These are phyloP conservation scores for Kazachstania taianensis DNA, from an alignment of 805 yeast species.

Conservation along the genomic window DNA sequence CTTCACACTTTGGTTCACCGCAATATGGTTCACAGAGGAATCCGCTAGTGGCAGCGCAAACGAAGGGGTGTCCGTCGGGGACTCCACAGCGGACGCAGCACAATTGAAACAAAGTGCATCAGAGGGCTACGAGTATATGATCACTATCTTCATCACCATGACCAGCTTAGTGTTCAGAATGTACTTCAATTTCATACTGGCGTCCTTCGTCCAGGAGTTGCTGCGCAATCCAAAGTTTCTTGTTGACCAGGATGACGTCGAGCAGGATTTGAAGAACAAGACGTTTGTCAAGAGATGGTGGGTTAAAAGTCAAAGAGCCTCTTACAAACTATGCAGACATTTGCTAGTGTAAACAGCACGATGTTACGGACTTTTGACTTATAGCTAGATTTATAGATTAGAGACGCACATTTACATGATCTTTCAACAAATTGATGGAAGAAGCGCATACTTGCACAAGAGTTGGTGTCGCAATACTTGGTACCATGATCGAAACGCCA, in stretches of 20 bases:
- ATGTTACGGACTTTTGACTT: not conserved
- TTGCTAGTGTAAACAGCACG: constrained; percentile 5
- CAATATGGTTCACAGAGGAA: constrained; percentile 50
- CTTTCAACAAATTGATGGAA: too few species aligned
- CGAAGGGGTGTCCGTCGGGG: not conserved
- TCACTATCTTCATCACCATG: constrained; percentile 44
- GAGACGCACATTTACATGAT: too few species aligned
- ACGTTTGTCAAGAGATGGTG: constrained; percentile 21
- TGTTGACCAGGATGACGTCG: constrained; percentile 31
- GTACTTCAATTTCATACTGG: constrained; percentile 49
- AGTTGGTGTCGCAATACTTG: too few species aligned
- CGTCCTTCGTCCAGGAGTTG: constrained; percentile 51
- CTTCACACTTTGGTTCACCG: constrained; percentile 65
- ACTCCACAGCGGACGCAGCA: not conserved
- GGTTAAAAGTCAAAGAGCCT: constrained; percentile 23
- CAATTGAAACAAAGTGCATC: constrained; percentile 47
- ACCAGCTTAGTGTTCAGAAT: constrained; percentile 39
- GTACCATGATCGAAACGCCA: too few species aligned
- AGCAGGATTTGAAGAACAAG: constrained; percentile 29
- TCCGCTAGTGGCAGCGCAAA: not conserved
- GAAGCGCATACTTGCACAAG: too few species aligned
- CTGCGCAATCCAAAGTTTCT: constrained; percentile 37
- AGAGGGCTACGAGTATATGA: constrained; percentile 44
- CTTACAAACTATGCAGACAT: constrained; percentile 25
- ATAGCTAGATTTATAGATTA: too few species aligned